Conservation (phyloP, 2,329 filamentous ascomycete species). For the Thelonectria discophora region DNA sequence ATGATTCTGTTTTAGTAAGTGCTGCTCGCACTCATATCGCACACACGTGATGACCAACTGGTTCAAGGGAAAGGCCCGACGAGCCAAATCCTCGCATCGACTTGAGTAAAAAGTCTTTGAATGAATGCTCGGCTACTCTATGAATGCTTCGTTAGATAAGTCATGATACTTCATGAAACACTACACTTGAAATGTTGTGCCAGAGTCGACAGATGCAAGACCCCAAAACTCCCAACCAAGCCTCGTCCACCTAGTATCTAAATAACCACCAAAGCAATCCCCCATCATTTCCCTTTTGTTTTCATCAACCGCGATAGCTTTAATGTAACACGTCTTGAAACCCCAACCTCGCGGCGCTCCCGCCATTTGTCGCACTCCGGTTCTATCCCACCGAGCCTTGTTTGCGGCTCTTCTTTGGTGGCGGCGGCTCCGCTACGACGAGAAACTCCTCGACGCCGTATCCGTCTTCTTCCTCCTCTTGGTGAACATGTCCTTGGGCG, state of each 20-base stretch:
- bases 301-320: conserved; percentile 4
- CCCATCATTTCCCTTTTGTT: too few species aligned
- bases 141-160: too few species aligned
- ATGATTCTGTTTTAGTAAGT: too few species aligned
- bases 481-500: background rate
- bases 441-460: conserved; percentile 40
- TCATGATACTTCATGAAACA: background rate
- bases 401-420: conserved; percentile 24
- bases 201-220: too few species aligned
- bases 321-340: conserved; percentile 20
- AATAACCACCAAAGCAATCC: background rate
- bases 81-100: background rate
- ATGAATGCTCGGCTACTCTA: too few species aligned
- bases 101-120: too few species aligned
- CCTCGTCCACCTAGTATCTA: too few species aligned
- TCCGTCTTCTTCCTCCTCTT: conserved; percentile 7
- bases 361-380: conserved; percentile 3
- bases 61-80: too few species aligned
- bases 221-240: too few species aligned
- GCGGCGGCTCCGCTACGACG: conserved; percentile 42
- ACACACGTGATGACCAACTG: too few species aligned
- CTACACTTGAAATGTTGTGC: background rate
- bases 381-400: conserved; percentile 13
- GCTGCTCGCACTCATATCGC: too few species aligned
- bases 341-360: conserved; percentile 9